Evolutionary conservation across 169 alveolate species (phyloP), one percentile per base, ranked within the genome.

Genomic region (Cystoisospora suis): DNA sequence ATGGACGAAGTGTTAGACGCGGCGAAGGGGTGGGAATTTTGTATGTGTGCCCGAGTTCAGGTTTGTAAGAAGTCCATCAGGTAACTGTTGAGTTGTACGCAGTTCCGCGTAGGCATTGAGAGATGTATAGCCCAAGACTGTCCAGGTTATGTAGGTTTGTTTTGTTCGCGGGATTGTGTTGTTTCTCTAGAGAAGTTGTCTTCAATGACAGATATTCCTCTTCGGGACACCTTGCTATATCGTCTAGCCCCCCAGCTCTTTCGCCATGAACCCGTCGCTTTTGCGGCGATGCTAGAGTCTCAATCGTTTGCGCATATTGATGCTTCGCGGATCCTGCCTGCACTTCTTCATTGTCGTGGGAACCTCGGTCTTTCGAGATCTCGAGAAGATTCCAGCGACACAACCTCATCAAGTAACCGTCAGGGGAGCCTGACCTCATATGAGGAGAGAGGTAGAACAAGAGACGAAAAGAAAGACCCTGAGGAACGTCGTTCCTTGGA

Each of bases 211-310:
- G 88, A 81, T 0, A 0, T 6, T 5, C 58, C 75, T 1, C 59
- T 46, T 17, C 75, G 89, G 4, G 80, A 83, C 42, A 46, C 89
- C 7, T 59, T 47, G 7, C 80, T 83, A 5, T 42, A 49, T 44
- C 89, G 89, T 23, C 27, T 49, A 38, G 5, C 89, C 9, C 80
- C 89, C 20, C 61, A 49, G 49, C 89, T 83, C 36, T 83, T 83
- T 42, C 89, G 53, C 36, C 77, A 83, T 27, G 89, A 46, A 23
- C 89, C 89, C 29, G 42, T 38, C n/a, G 77, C 34, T 36, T 83
- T 83, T 47, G 38, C 59, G 0, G 53, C 75, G 0, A 17, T 53
- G 27, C n/a, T 32, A 46, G 0, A 2, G 47, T 5, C 42, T 36
- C 81, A 49, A 9, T 38, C 89, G 42, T 83, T 58, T 40, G 45